Percentiles rank a stretch among this genome's conserved stretches.
These are phyloP conservation scores for Telfairia occidentalis DNA, from an alignment of 331 rosid genomes.

Conservation along the genomic window DNA sequence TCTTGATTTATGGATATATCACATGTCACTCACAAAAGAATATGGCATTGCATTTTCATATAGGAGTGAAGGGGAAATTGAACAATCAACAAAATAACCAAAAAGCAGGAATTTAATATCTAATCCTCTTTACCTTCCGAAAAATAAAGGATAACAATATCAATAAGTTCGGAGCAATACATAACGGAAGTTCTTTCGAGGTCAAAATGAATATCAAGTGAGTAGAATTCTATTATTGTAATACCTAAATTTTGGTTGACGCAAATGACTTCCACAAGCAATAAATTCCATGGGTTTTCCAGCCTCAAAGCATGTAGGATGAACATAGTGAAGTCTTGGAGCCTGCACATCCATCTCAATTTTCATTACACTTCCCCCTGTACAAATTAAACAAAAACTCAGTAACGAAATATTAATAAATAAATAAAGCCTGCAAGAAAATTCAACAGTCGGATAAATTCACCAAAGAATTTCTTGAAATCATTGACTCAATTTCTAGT, in stretches of 20 bases:
- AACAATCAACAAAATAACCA: background rate
- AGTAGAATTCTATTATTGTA: slow-evolving; percentile 1
- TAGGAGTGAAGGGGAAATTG: background rate
- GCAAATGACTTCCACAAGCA: slow-evolving; percentile 85
- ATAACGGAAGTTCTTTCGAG: background rate
- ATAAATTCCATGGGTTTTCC: slow-evolving; percentile 92
- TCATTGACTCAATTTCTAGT: background rate
- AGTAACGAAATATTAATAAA: slow-evolving; percentile 8
- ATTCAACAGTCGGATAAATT: background rate
- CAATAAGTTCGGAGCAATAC: background rate
- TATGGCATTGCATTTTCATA: no score
- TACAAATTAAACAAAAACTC: slow-evolving; percentile 17
- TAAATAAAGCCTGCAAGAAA: slow-evolving; percentile 2
- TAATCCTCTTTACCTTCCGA: background rate
- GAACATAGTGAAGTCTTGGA: slow-evolving; percentile 84
- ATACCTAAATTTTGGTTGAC: slow-evolving; percentile 77
- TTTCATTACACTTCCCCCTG: slow-evolving; percentile 51
- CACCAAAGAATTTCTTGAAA: background rate
- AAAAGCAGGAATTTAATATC: background rate
- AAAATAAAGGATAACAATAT: background rate
- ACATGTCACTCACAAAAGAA: no score
- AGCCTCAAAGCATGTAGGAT: slow-evolving; percentile 87
- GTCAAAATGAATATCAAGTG: background rate
- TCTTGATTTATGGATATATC: background rate
- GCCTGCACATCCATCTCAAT: slow-evolving; percentile 41